A percentile compares a stretch with the other conserved stretches of the same genome.
These are phyloP conservation scores for Blakeslea trispora DNA, from an alignment of 371 early-diverging fungal species.

Conservation along the genomic window DNA sequence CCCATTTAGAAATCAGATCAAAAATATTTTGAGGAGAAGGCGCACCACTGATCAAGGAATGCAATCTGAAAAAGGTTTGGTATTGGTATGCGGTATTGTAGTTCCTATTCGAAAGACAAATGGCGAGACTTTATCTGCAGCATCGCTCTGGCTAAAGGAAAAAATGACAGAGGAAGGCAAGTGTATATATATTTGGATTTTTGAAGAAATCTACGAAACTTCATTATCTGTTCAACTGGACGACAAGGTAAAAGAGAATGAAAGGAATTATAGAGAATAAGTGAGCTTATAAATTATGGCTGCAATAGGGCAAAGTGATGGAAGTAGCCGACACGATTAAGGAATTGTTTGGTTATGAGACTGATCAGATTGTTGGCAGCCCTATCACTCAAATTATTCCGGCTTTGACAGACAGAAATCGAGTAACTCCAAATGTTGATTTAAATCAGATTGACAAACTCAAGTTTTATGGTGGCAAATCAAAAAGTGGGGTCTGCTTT, in stretches of 20 bases:
- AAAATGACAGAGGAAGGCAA: conserved; percentile 51
- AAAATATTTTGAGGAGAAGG: conserved; percentile 9
- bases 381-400: conserved; percentile 56
- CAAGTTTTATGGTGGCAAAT: conserved; percentile 63
- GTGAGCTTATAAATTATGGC: background rate
- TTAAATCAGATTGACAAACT: conserved; percentile 49
- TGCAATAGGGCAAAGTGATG: conserved; percentile 44
- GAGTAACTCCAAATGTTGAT: conserved; percentile 44
- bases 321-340: conserved; percentile 51
- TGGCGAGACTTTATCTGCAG: conserved; percentile 60
- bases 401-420: conserved; percentile 37
- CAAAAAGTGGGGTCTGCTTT: conserved; percentile 56
- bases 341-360: conserved; percentile 61
- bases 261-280: background rate
- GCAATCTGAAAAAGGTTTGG: conserved; percentile 29
- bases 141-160: conserved; percentile 70
- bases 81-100: conserved; percentile 60
- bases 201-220: conserved; percentile 68
- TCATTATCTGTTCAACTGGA: conserved; percentile 40
- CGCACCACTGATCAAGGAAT: conserved; percentile 7
- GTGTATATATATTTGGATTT: conserved; percentile 67
- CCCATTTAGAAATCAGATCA: conserved; percentile 19
- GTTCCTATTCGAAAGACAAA: conserved; percentile 52
- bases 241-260: conserved; percentile 8
- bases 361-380: conserved; percentile 51